Base-by-base conservation (phyloP, 2,329 filamentous ascomycete genomes). In the Claviceps maximensis region DNA sequence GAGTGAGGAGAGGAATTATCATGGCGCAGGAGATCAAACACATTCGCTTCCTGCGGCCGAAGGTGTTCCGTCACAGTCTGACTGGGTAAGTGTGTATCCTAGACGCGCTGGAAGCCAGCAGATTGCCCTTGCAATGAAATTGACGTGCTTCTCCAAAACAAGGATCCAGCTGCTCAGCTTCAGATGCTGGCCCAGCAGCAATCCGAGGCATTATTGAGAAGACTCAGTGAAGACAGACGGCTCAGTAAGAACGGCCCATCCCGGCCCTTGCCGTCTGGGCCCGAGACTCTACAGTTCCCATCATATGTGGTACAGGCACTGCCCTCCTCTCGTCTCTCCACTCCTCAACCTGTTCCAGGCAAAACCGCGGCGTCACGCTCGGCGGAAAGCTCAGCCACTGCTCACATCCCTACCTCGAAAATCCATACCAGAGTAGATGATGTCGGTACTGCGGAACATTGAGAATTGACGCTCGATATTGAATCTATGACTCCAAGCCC, bases 61-160 rank as follows among this genome's bases (percentile, higher is more conserved):
- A 65, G 90, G 89, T 50, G 89, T 95, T 58, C 89, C 90, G 57
- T 76, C 81, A 67, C 90, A 95, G 77, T 78, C 81, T 65, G 88
- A 95, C 69, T 96, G 91, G 91, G 89, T 95, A 89, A 85, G 88
- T 88, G 76, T 76, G 70, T 76, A 79, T n/a, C n/a, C 64, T 76
- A 76, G 57, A 67, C 65, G 57, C 61, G 63, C 58, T 79, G 74
- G 71, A 65, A 60, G 56, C 72, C 71, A 57, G 66, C 69, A 62
- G 75, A 78, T 67, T 79, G 76, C 68, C 70, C 73, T 60, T 80
- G 76, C 68, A 70, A 74, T 59, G 64, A 78, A 63, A 70, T 76
- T 80, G 78, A 80, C 74, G 60, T 72, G 62, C 65, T 74, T 56
- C 66, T 63, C 56, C 60, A 64, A 61, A 61, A 71, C 58, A 76